Percentiles rank a stretch among this genome's conserved stretches.
phyloP scores from a whole-genome alignment of 129 eudicot genomes.

The Oenanthe sinensis region DNA sequence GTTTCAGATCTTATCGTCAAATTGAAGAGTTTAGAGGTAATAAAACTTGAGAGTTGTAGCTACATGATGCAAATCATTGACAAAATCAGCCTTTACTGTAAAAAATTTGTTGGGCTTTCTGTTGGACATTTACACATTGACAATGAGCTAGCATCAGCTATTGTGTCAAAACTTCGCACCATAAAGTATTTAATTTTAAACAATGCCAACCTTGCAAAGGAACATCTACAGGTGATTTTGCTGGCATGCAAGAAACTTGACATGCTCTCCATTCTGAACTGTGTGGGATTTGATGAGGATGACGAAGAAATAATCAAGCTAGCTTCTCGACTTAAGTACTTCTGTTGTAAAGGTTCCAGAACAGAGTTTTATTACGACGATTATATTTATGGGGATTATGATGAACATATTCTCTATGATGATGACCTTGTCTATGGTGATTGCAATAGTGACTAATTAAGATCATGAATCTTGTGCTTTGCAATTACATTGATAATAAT shows the following conservation, averaged over 20 bases:
- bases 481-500: too few species aligned
- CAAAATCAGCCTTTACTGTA: not conserved
- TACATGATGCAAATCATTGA: not conserved
- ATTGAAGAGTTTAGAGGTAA: too few species aligned
- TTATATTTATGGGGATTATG: too few species aligned
- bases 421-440: too few species aligned
- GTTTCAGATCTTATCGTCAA: too few species aligned
- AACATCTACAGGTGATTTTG: not conserved
- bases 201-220: not conserved
- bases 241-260: constrained; percentile 1
- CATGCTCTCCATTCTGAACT: not conserved
- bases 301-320: constrained; percentile 8
- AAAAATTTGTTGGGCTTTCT: not conserved
- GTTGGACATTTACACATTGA: not conserved
- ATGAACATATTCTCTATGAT: too few species aligned
- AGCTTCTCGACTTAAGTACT: not conserved
- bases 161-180: not conserved
- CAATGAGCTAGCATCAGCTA: not conserved
- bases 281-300: not conserved
- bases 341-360: not conserved
- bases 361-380: too few species aligned
- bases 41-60: too few species aligned
- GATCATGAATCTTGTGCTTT: too few species aligned
- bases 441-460: too few species aligned
- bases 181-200: not conserved